A percentile compares a stretch with the other conserved stretches of the same genome.
These are phyloP conservation scores for Tetrahymena elliotti DNA, from an alignment of 73 alveolate genomes.

Conservation along the genomic window DNA sequence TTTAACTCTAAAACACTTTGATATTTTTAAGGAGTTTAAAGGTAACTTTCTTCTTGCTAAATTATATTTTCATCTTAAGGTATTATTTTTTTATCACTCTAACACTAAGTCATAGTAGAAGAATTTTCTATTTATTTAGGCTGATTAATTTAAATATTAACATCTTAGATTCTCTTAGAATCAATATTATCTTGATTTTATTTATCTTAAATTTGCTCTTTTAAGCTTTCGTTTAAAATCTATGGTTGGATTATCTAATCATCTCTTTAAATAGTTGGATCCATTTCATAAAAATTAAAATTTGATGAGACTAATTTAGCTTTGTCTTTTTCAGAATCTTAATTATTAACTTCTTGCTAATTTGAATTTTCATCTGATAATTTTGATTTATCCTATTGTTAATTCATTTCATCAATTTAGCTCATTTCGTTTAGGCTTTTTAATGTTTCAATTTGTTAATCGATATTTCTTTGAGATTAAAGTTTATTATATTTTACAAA, in stretches of 20 bases:
- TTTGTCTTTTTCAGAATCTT: background rate
- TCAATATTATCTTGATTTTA: background rate
- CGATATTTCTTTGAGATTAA: background rate
- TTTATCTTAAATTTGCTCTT: background rate
- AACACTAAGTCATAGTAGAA: background rate
- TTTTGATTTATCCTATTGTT: background rate
- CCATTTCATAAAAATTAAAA: background rate
- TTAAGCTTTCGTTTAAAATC: background rate
- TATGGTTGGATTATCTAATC: background rate
- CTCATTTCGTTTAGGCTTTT: background rate
- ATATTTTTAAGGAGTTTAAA: background rate
- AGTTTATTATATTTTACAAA: background rate
- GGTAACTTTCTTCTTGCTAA: background rate
- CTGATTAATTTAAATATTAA: background rate
- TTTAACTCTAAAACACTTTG: background rate
- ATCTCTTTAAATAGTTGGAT: background rate
- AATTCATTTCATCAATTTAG: background rate
- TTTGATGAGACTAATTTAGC: background rate
- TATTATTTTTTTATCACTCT: background rate
- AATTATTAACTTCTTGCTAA: background rate
- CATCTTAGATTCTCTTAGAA: background rate
- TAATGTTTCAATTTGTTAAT: background rate
- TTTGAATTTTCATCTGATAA: background rate
- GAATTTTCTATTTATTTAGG: background rate
- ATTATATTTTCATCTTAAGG: background rate